Conservation (phyloP, 2,329 filamentous ascomycete genomes). For the Lachnellula arida region DNA sequence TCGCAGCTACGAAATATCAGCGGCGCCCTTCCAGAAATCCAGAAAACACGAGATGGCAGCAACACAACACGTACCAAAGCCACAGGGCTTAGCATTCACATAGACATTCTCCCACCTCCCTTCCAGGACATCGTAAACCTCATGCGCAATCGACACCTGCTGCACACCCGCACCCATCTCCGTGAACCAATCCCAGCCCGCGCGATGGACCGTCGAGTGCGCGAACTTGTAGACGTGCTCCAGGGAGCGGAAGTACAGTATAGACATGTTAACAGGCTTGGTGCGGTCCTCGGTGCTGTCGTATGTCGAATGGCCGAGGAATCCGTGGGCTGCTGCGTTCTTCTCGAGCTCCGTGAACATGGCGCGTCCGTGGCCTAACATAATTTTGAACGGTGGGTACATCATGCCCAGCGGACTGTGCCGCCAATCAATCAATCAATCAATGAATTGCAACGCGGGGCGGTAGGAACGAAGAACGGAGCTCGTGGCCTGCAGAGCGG, state of each 20-base stretch:
- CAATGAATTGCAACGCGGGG: constrained; percentile 12
- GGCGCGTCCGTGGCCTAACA: constrained; percentile 35
- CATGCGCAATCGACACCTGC: constrained; percentile 50
- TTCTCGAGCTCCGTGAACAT: constrained; percentile 36
- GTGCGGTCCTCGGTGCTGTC: constrained; percentile 34
- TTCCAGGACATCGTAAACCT: constrained; percentile 44
- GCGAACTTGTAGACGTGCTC: constrained; percentile 49
- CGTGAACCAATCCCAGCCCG: constrained; percentile 48
- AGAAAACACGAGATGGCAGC: not conserved
- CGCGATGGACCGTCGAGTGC: constrained; percentile 43
- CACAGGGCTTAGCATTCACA: constrained; percentile 30
- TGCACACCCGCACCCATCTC: constrained; percentile 27
- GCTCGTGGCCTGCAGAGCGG: constrained; percentile 28
- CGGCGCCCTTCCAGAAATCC: not conserved
- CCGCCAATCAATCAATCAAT: too few species aligned
- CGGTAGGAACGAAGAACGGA: constrained; percentile 39
- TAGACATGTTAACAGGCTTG: constrained; percentile 37
- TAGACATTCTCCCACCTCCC: constrained; percentile 50
- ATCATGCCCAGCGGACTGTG: constrained; percentile 42
- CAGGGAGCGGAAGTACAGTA: constrained; percentile 48
- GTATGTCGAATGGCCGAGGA: constrained; percentile 42
- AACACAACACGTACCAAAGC: constrained; percentile 9
- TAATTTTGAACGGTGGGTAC: constrained; percentile 39
- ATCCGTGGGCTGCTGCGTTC: constrained; percentile 41
- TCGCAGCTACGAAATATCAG: constrained; percentile 7